phyloP scores from a whole-genome alignment of 345 rosid genomes.

The Euphorbia peplus region DNA sequence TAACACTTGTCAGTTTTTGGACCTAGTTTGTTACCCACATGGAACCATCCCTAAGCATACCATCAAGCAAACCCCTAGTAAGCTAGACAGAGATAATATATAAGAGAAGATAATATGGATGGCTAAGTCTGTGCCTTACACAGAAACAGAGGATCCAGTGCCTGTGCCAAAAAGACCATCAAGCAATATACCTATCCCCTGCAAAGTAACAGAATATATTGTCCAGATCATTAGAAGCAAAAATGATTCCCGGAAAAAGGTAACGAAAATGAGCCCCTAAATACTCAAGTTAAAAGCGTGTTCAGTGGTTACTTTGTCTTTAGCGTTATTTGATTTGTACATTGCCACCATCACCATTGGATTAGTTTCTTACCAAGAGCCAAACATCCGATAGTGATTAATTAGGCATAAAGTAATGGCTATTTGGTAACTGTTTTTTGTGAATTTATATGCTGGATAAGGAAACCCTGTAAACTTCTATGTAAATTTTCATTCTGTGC shows the following conservation, averaged over 20 bases:
- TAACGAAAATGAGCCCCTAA: not conserved
- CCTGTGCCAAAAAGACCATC: slow-evolving; percentile 34
- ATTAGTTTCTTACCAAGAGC: not conserved
- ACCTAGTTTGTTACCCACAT: not conserved
- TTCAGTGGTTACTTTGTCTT: not conserved
- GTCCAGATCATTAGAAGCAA: not conserved
- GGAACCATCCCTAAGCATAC: not conserved
- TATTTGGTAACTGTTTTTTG: not conserved
- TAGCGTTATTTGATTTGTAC: not conserved
- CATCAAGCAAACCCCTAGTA: not conserved
- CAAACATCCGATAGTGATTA: not conserved
- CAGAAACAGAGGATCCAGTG: slow-evolving; percentile 35
- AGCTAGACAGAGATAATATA: not conserved
- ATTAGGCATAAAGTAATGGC: not conserved
- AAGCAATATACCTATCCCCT: slow-evolving; percentile 32
- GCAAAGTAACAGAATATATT: slow-evolving; percentile 15
- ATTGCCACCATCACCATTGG: not conserved
- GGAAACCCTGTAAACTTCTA: not conserved
- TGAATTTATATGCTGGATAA: not conserved
- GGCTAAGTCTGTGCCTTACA: slow-evolving; percentile 16
- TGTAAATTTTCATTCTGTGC: not conserved
- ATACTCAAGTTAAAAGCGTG: not conserved
- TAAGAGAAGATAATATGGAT: not conserved
- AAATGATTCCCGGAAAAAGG: not conserved
- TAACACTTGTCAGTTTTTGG: not conserved